Evolutionary conservation across 2,329 filamentous ascomycete genomes (phyloP).

Genomic region (Colletotrichum sp.): DNA sequence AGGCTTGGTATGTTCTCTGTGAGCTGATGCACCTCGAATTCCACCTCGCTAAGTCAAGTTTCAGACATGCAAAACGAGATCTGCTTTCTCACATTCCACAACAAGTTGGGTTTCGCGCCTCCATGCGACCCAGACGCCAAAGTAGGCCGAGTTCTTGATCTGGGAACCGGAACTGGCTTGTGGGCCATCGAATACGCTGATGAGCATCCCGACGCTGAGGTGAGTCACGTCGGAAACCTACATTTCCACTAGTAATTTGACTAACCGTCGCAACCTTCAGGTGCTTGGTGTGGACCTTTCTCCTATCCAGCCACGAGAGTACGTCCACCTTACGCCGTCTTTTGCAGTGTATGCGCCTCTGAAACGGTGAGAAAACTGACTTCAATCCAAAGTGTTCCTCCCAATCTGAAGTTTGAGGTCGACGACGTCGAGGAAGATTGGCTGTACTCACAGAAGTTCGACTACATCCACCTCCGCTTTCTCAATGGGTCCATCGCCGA

Average conservation of each 20-base stretch:
- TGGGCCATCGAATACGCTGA: background rate
- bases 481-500: slow-evolving; percentile 59
- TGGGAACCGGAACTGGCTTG: background rate
- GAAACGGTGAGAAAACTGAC: background rate
- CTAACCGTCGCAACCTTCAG: background rate
- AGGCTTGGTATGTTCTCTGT: background rate
- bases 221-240: background rate
- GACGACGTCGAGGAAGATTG: slow-evolving; percentile 36
- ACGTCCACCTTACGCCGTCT: background rate
- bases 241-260: background rate
- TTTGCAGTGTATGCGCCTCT: too few species aligned
- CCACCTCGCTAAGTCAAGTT: background rate
- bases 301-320: slow-evolving; percentile 43
- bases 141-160: background rate
- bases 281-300: slow-evolving; percentile 43
- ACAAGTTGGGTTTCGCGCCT: background rate
- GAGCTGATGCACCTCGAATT: background rate
- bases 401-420: slow-evolving; percentile 42
- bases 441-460: slow-evolving; percentile 49
- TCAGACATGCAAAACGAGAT: background rate
- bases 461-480: slow-evolving; percentile 63
- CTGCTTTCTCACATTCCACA: background rate
- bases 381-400: slow-evolving; percentile 34
- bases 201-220: background rate
- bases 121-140: background rate